These are phyloP conservation scores for Ormosia emarginata DNA, from an alignment of 306 rosid genomes.

Conservation along the genomic window DNA sequence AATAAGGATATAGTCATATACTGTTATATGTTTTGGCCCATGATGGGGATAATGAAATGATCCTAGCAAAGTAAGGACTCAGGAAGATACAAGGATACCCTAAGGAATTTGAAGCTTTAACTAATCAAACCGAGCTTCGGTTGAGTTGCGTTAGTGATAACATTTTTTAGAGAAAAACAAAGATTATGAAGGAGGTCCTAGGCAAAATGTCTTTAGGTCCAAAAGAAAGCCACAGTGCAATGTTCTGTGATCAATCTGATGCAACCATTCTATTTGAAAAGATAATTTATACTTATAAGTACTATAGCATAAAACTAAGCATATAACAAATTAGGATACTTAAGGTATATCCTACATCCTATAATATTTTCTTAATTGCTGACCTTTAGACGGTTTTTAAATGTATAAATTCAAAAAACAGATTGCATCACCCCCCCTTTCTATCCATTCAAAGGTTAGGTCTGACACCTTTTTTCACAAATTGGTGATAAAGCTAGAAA, in stretches of 20 bases:
- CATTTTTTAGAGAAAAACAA: not conserved
- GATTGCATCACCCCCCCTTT: not conserved
- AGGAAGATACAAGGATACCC: not conserved
- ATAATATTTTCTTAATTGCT: not conserved
- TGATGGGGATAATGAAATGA: not conserved
- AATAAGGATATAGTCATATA: not conserved
- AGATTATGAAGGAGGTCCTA: not conserved
- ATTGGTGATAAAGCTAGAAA: conserved; percentile 25
- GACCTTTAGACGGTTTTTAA: not conserved
- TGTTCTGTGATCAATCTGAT: conserved; percentile 8
- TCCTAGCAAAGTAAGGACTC: not conserved
- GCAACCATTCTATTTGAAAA: not conserved
- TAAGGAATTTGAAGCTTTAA: not conserved
- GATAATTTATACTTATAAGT: not conserved
- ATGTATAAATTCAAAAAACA: conserved; percentile 1
- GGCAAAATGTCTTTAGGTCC: not conserved
- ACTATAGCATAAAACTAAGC: not conserved
- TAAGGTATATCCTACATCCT: not conserved
- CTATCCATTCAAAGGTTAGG: conserved; percentile 22
- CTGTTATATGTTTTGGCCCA: not conserved
- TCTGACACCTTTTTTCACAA: conserved; percentile 22
- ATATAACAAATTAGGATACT: not conserved
- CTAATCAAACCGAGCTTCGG: not conserved
- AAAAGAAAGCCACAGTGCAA: not conserved
- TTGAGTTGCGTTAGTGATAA: not conserved